phyloP scores from a whole-genome alignment of 1,139 yeast genomes.

The Suhomyces anneliseae region DNA sequence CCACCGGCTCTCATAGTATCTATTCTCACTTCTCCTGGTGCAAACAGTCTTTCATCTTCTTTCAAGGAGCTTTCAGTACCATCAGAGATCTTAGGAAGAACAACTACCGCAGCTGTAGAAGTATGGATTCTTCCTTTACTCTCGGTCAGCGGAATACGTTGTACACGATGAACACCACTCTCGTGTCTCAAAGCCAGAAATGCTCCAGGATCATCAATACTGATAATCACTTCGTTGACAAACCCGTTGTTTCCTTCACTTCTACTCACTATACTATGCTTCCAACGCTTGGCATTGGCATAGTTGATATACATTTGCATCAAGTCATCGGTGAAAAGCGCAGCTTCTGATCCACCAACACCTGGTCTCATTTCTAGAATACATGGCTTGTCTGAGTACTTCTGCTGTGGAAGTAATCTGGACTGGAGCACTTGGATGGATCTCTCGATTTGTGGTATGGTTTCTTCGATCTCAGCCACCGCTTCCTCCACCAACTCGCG shows the following conservation, averaged over 20 bases:
- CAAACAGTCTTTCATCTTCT: conserved; percentile 71
- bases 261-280: conserved; percentile 56
- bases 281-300: conserved; percentile 70
- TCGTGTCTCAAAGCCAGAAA: conserved; percentile 75
- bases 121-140: conserved; percentile 94
- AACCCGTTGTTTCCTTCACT: conserved; percentile 62
- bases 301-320: conserved; percentile 78
- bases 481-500: conserved; percentile 32
- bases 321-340: conserved; percentile 78
- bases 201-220: conserved; percentile 74
- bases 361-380: conserved; percentile 90
- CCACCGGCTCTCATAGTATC: conserved; percentile 98
- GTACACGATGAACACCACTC: conserved; percentile 96
- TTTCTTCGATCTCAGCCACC: conserved; percentile 22
- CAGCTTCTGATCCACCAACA: conserved; percentile 94
- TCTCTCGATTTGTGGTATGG: conserved; percentile 36
- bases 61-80: conserved; percentile 58
- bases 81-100: conserved; percentile 73
- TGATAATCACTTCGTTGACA: conserved; percentile 73
- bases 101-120: conserved; percentile 93
- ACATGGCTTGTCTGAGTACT: conserved; percentile 75
- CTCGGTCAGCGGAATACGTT: conserved; percentile 90
- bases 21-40: conserved; percentile 83
- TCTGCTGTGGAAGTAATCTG: conserved; percentile 71
- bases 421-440: conserved; percentile 50